Conservation (phyloP, 768 basidiomycete genomes). For the Sistotremastrum suecicum region DNA sequence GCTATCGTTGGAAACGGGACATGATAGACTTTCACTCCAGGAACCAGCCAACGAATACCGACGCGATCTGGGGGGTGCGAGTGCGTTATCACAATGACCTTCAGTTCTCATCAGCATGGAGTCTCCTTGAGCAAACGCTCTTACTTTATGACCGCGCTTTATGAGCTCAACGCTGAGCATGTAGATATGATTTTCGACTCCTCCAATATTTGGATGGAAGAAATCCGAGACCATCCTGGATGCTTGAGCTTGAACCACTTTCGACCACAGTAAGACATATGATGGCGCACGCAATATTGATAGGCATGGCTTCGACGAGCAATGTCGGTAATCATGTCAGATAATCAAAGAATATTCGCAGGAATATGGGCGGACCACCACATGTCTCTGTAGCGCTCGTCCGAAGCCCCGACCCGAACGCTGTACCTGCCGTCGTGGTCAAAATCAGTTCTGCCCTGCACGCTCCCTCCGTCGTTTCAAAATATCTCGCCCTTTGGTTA, state of each 20-base stretch:
- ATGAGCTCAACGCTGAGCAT: conserved; percentile 79
- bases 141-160: conserved; percentile 70
- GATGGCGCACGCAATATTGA: not conserved
- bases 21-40: conserved; percentile 86
- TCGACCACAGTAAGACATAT: not conserved
- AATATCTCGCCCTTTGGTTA: no score
- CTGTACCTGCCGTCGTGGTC: no score
- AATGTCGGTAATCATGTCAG: no score
- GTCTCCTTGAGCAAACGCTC: conserved; percentile 3
- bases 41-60: conserved; percentile 81
- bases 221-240: conserved; percentile 94
- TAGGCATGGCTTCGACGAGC: not conserved
- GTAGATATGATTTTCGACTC: conserved; percentile 95
- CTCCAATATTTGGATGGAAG: conserved; percentile 87
- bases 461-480: no score
- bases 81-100: conserved; percentile 95
- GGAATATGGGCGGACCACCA: no score
- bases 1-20: conserved; percentile 82
- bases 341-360: no score
- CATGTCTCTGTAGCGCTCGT: no score
- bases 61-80: conserved; percentile 74
- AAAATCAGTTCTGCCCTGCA: no score
- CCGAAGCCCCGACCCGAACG: no score
- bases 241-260: not conserved
- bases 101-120: not conserved